phyloP scores from a whole-genome alignment of 495 filamentous ascomycete species.

The Filosporella fistucella region DNA sequence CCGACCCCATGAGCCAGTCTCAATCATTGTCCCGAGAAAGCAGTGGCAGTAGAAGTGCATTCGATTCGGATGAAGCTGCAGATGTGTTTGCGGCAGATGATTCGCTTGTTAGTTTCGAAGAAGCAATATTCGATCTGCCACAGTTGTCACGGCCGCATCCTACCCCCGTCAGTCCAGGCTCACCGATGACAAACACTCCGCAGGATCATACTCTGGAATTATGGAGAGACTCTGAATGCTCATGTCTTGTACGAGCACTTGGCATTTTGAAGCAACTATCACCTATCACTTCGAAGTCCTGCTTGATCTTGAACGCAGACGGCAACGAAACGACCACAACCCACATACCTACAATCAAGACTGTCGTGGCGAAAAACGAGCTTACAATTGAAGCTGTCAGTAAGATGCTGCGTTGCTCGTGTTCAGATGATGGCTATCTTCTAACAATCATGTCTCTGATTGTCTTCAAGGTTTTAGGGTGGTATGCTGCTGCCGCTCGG shows the following conservation, averaged over 20 bases:
- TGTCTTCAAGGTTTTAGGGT: constrained; percentile 8
- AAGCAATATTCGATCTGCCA: no score
- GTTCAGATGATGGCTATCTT: constrained; percentile 8
- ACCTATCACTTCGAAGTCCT: not conserved
- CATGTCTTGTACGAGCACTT: constrained; percentile 1
- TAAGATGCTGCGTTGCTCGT: constrained; percentile 13
- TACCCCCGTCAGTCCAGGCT: no score
- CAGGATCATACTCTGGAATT: no score
- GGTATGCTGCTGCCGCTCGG: constrained; percentile 4
- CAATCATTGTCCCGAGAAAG: no score
- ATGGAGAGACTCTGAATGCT: constrained; percentile 5
- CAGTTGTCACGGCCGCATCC: no score
- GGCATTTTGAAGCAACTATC: constrained; percentile 4
- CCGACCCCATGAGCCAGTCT: no score
- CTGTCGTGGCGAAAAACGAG: constrained; percentile 2
- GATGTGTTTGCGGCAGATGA: no score
- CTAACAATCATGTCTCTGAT: constrained; percentile 6
- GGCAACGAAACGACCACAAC: not conserved
- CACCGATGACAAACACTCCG: no score
- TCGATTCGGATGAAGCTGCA: no score
- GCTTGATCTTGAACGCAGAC: not conserved
- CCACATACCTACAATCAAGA: not conserved
- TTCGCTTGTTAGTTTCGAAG: no score
- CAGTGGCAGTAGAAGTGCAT: no score
- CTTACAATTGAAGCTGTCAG: constrained; percentile 6